phyloP scores from a whole-genome alignment of 2,329 filamentous ascomycete genomes.

The Sporothrix humicola region DNA sequence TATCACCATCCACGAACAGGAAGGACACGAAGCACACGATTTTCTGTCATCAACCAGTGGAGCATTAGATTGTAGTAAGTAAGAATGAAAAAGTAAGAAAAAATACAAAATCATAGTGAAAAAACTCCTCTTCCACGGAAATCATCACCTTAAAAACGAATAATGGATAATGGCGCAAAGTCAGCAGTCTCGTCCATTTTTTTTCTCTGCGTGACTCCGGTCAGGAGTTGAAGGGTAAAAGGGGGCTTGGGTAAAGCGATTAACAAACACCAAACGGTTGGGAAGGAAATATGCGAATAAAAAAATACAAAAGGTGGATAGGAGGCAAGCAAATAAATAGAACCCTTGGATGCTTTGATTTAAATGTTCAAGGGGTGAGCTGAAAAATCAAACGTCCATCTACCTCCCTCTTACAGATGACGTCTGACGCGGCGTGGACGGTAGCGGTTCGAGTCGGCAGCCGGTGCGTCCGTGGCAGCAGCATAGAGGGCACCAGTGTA shows the following conservation, averaged over 20 bases:
- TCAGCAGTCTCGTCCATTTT: no score
- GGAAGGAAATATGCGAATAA: not conserved
- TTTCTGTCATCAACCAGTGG: constrained; percentile 2
- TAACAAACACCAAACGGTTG: not conserved
- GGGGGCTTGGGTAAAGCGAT: no score
- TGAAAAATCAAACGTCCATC: not conserved
- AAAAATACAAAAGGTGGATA: not conserved
- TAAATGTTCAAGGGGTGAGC: not conserved
- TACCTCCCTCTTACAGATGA: constrained; percentile 6
- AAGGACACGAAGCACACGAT: not conserved
- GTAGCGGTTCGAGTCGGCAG: constrained; percentile 1
- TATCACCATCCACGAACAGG: no score
- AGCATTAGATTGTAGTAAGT: constrained; percentile 11
- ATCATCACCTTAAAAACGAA: not conserved
- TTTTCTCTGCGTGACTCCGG: no score
- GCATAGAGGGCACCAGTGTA: constrained; percentile 45
- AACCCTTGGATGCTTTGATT: no score
- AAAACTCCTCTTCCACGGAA: not conserved
- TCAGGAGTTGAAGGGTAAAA: not conserved
- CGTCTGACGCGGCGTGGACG: constrained; percentile 26
- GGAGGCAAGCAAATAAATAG: not conserved
- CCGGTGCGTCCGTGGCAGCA: constrained; percentile 13
- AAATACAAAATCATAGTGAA: not conserved
- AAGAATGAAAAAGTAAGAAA: not conserved
- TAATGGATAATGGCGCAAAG: no score